phyloP scores from a whole-genome alignment of 257 asterid genomes.

The Dorcoceras hygrometricum region DNA sequence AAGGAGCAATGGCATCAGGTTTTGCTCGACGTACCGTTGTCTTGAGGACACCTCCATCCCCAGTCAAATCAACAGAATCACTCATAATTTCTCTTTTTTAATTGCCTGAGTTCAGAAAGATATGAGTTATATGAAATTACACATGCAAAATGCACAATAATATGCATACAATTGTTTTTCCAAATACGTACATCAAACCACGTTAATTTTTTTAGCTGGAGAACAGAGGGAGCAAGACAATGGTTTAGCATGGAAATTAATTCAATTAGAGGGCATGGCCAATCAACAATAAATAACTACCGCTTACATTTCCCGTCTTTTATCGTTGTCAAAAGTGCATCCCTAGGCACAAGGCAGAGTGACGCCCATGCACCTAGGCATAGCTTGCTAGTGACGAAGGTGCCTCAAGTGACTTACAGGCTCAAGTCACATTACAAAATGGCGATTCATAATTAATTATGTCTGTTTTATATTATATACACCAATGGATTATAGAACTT shows the following conservation, averaged over 20 bases:
- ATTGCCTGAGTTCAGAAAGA: conserved; percentile 30
- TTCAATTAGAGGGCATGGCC: neutral
- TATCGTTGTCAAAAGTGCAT: no score
- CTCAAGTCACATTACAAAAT: neutral
- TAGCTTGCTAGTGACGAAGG: neutral
- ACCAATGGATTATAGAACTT: neutral
- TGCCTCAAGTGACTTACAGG: neutral
- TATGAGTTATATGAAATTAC: neutral
- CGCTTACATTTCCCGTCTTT: no score
- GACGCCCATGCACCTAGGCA: neutral
- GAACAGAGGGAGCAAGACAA: neutral
- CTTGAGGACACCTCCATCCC: conserved; percentile 96
- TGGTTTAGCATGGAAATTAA: neutral
- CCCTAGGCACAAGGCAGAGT: neutral
- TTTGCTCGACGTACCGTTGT: conserved; percentile 64
- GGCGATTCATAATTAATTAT: neutral
- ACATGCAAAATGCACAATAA: conserved; percentile 9
- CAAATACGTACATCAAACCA: neutral
- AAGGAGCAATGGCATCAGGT: conserved; percentile 78
- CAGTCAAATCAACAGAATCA: conserved; percentile 71
- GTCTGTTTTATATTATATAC: neutral
- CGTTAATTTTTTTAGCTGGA: neutral
- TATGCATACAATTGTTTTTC: neutral
- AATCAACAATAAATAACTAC: neutral
- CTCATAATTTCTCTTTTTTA: conserved; percentile 49